Base-by-base conservation (phyloP, 257 asterid species). In the Mentha longifolia region DNA sequence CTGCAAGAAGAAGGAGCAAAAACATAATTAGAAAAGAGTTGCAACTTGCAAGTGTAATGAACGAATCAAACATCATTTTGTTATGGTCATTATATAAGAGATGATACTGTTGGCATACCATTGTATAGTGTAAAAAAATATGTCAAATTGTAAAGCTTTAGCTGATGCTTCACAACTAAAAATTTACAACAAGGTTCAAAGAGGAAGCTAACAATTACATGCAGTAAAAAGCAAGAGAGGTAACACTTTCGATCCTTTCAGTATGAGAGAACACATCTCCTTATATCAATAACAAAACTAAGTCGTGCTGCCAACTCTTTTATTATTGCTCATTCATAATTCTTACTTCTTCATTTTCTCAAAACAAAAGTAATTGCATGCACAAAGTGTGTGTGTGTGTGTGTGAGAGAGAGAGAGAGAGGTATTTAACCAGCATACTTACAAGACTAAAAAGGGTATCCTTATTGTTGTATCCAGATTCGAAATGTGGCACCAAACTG, bases 371-470 rank as follows among this genome's bases (percentile, higher is more conserved):
- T 22, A 41, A 16, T n/a, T 7, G 17, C 33, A 37, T 17, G 55
- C 10, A 57, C 9, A 39, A 28, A 39, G 14, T n/a, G n/a, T n/a
- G n/a, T n/a, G n/a, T n/a, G n/a, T n/a, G n/a, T n/a, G n/a, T n/a
- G n/a, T n/a, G n/a, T 8, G 30, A 0, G 20, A 17, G 49, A 59
- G 12, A 9, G 25, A 45, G 28, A 15, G 50, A 16, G 65, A 0
- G 49, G 3, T 30, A 0, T 6, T 5, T 69, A 79, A 22, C 22
- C 42, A 61, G n/a, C 9, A 65, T 62, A 83, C 97, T 87, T 87
- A 89, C 97, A 87, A 84, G 73, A 85, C 67, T 76, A 89, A 70
- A 68, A 89, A 57, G 49, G 90, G 91, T 63, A 89, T 72, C 77
- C 79, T 86, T 63, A 92, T 77, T 35, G 95, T 35, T 56, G 85